These are phyloP conservation scores for Zygnema cylindricum DNA, from an alignment of 139 green algal species.

Conservation along the genomic window DNA sequence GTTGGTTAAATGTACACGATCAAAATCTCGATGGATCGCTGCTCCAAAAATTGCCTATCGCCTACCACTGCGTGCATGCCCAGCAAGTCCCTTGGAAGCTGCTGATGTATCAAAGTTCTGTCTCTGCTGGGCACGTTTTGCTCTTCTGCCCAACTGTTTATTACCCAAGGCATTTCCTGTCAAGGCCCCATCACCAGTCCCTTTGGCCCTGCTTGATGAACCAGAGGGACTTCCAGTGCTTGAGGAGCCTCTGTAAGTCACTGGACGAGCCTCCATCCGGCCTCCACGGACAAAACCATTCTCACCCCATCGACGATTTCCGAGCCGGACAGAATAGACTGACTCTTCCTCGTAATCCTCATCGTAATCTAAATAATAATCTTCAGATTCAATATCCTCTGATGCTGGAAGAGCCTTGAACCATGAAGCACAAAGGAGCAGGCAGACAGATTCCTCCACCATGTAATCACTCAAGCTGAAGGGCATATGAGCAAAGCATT, in stretches of 20 bases:
- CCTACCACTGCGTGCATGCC: not conserved
- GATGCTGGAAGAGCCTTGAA: constrained; percentile 72
- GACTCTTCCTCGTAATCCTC: constrained; percentile 73
- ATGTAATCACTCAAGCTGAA: constrained; percentile 76
- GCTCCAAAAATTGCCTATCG: too few species aligned
- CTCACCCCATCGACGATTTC: constrained; percentile 83
- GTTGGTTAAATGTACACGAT: too few species aligned
- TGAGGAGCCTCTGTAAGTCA: not conserved
- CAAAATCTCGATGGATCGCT: too few species aligned
- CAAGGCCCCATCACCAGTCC: not conserved
- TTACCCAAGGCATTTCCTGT: not conserved
- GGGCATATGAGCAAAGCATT: too few species aligned
- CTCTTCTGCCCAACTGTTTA: constrained; percentile 13
- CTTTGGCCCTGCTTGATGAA: not conserved
- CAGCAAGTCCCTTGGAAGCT: constrained; percentile 28
- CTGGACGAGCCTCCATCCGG: constrained; percentile 46
- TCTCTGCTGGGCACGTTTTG: constrained; percentile 30
- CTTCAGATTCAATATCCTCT: constrained; percentile 53
- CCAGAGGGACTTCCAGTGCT: not conserved
- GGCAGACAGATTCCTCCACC: constrained; percentile 76
- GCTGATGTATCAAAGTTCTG: constrained; percentile 18
- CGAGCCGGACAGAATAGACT: constrained; percentile 72
- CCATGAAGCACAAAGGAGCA: constrained; percentile 83
- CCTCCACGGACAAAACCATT: constrained; percentile 71
- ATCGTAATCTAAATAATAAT: constrained; percentile 53